Evolutionary conservation across 768 basidiomycete genomes (phyloP), one percentile per base, ranked within the genome.

Genomic region (Amanita pallidorosea): DNA sequence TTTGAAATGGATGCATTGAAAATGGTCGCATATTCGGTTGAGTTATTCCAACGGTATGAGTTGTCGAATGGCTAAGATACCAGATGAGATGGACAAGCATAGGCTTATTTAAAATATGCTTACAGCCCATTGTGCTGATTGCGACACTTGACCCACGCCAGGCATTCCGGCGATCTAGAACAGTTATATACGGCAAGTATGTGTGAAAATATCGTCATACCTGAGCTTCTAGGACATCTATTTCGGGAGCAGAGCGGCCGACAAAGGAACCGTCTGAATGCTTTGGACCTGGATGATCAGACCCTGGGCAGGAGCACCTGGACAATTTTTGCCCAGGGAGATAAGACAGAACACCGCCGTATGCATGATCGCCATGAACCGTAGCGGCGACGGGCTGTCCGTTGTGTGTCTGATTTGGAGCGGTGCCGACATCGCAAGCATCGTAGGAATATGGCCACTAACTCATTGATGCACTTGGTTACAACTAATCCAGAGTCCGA

Each of bases 191-290:
- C 9, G 31, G 61, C 38, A 51, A 60, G 56, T 29, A 40, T 25
- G 37, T 40, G 35, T 11, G 31, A 37, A 50, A 33, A 9, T 51
- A 7, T 8, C 23, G 13, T 9, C 58, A 61, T 61, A 61, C 75
- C 65, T 85, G 83, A 27, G 89, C 88, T 66, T 92, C 91, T 54
- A 93, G 80, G 38, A 93, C 65, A 63, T 93, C 91, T 54, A 92
- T 91, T 63, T 93, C 90, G 3, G 90, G 90, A 22, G 90, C 85
- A 20, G 83, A 66, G 25, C 91, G 72, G 2, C 89, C 91, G 1
- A 85, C 80, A 63, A 77, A 90, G 0, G 79, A 73, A 7, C 86
- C 85, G 63, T 89, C 83, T 0, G 70, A 52, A 45, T 81, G 76
- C 38, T 74, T 72, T 5, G 89, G 89, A 1, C 89, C 89, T 27